Evolutionary conservation across 352 stramenopile genomes (phyloP).

Genomic region (Pythium aquatile): DNA sequence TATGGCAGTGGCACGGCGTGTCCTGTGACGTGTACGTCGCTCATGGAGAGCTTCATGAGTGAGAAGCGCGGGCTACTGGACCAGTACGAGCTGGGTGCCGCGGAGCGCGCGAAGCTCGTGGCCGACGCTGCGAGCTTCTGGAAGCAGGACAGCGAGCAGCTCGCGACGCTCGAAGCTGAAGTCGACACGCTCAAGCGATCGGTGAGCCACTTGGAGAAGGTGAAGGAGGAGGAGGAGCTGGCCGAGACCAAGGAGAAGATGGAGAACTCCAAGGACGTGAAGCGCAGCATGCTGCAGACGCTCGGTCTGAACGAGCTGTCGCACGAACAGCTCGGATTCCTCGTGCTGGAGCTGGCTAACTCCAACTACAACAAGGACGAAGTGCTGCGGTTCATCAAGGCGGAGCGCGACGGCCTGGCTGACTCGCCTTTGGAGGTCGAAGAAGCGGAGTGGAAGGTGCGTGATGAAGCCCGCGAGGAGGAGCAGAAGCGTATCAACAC

Average conservation of each 20-base stretch:
- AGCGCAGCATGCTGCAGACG: slow-evolving; percentile 44
- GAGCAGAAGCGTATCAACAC: slow-evolving; percentile 57
- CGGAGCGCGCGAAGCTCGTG: slow-evolving; percentile 40
- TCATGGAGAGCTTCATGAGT: slow-evolving; percentile 39
- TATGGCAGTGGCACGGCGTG: slow-evolving; percentile 55
- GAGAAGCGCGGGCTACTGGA: slow-evolving; percentile 68
- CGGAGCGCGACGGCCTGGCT: slow-evolving; percentile 47
- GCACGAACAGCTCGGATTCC: slow-evolving; percentile 50
- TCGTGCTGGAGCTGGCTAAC: slow-evolving; percentile 63
- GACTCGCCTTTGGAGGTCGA: slow-evolving; percentile 48
- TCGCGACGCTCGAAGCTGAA: slow-evolving; percentile 26
- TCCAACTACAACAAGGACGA: slow-evolving; percentile 48
- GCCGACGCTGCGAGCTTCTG: slow-evolving; percentile 32
- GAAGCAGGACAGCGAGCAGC: slow-evolving; percentile 22
- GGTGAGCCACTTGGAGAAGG: slow-evolving; percentile 47
- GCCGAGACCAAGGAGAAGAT: slow-evolving; percentile 32
- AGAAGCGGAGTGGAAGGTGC: slow-evolving; percentile 46
- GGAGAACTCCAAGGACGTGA: slow-evolving; percentile 29
- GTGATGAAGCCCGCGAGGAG: slow-evolving; percentile 48
- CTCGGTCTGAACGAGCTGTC: slow-evolving; percentile 62
- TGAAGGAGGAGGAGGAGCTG: slow-evolving; percentile 52
- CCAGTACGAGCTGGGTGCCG: slow-evolving; percentile 63
- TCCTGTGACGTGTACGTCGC: slow-evolving; percentile 37
- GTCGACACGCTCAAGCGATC: slow-evolving; percentile 27
- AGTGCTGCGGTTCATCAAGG: slow-evolving; percentile 48